Base-by-base conservation (phyloP, 2,329 filamentous ascomycete genomes). In the Domatiomyces globalis region DNA sequence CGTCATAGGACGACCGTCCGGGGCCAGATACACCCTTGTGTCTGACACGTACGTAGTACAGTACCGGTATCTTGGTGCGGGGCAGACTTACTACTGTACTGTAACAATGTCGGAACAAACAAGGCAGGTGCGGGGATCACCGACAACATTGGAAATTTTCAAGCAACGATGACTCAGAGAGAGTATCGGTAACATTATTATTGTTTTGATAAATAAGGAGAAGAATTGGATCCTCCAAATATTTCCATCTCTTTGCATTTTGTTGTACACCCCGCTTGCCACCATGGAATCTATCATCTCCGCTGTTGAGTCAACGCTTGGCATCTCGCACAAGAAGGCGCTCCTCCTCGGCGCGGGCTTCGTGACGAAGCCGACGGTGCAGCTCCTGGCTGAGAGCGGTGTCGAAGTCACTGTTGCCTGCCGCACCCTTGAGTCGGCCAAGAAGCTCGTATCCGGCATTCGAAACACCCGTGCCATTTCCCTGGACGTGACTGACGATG, bases 401-500 rank as follows among this genome's bases (percentile, higher is more conserved):
- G 73, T 84, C 54, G 63, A 71, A 50, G 79, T 84, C 49, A 83
- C 79, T n/a, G 79, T 84, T 58, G 86, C 88, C 62, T 94, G 87
- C 77, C 76, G 88, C 67, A 90, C 85, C 45, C 76, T 94, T 51
- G 79, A 83, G 62, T 79, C 73, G 50, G 87, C 89, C 52, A 73
- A 94, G 76, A 79, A 80, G 62, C 81, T 95, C 57, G 78, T 79
- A 45, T 78, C 74, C 55, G 83, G 83, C 61, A 78, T 90, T 66
- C 76, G 81, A 68, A 79, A 85, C 67, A 79, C 87, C 61, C 77
- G 70, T 49, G 78, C 89, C 59, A 85, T 94, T 71, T 80, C 85
- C 51, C 80, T 96, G 66, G 87, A 96, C 66, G 90, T 95, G 60
- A 83, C 71, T 64, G 74, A 95, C 67, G 78, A 76, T 48, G 69